A percentile compares a stretch with the other conserved stretches of the same genome.
phyloP scores from a whole-genome alignment of 2,329 filamentous ascomycete species.

The Rhynchosporium secalis region DNA sequence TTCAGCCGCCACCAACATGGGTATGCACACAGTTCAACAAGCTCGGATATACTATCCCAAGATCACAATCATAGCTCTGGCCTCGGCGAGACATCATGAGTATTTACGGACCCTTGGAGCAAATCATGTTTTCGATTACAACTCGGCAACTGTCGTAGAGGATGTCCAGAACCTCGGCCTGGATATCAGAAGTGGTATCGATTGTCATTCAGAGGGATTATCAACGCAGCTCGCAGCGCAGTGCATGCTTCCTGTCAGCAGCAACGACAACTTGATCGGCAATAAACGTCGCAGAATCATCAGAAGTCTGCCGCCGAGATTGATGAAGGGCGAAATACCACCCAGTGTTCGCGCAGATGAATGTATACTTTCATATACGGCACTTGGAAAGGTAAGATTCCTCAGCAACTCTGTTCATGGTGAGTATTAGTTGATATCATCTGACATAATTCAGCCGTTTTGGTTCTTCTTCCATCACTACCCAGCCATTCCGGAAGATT shows the following conservation, averaged over 20 bases:
- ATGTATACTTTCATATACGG: not conserved
- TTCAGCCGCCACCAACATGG: not conserved
- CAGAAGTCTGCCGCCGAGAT: not conserved
- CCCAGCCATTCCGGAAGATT: not conserved
- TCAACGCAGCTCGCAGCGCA: not conserved
- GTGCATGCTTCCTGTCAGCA: not conserved
- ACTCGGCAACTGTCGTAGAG: not conserved
- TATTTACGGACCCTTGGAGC: not conserved
- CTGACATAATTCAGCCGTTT: not conserved
- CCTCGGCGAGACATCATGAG: not conserved
- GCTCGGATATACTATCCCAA: not conserved
- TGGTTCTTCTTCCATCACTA: not conserved
- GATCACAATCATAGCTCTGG: not conserved
- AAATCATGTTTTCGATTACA: not conserved
- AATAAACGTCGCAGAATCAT: not conserved
- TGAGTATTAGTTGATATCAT: not conserved
- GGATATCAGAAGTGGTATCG: not conserved
- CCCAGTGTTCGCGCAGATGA: not conserved
- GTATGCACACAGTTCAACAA: not conserved
- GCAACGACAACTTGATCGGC: not conserved
- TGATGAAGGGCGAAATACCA: not conserved
- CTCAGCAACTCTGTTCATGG: not conserved
- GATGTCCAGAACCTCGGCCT: not conserved
- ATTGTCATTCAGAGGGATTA: not conserved
- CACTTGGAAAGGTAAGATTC: not conserved